Percentiles rank a stretch among this genome's conserved stretches.
These are phyloP conservation scores for Mimosa pudica DNA, from an alignment of 306 rosid genomes.

Conservation along the genomic window DNA sequence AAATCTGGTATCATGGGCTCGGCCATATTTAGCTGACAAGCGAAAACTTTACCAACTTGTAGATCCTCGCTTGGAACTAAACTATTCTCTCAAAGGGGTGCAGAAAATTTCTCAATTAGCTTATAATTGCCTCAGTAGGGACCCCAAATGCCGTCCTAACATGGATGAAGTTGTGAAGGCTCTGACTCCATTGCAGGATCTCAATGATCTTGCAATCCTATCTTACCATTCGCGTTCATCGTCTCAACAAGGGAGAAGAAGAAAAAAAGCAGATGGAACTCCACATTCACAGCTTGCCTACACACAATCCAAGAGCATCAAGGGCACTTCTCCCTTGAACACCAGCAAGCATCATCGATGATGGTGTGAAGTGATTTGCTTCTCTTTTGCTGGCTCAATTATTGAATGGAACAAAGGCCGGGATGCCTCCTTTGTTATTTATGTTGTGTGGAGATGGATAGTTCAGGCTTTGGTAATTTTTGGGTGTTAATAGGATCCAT, in stretches of 20 bases:
- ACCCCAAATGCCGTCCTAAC: conserved; percentile 80
- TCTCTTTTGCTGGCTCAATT: conserved; percentile 38
- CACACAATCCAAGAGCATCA: conserved; percentile 72
- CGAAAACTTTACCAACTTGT: conserved; percentile 72
- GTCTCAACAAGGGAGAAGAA: conserved; percentile 82
- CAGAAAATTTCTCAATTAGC: conserved; percentile 92
- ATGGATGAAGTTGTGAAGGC: conserved; percentile 93
- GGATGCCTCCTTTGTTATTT: conserved; percentile 44
- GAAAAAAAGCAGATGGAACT: conserved; percentile 75
- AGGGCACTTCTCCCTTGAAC: conserved; percentile 71
- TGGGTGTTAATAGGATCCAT: conserved; percentile 49
- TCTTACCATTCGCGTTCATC: conserved; percentile 66
- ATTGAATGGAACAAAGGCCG: conserved; percentile 46
- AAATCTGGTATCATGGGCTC: conserved; percentile 93
- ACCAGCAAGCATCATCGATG: conserved; percentile 66
- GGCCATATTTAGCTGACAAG: conserved; percentile 86
- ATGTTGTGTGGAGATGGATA: conserved; percentile 51
- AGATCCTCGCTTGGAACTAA: conserved; percentile 87
- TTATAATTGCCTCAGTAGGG: conserved; percentile 78
- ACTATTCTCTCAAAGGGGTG: conserved; percentile 82
- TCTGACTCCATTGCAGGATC: conserved; percentile 79
- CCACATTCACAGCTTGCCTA: conserved; percentile 71
- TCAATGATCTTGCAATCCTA: conserved; percentile 79
- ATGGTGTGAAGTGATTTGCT: conserved; percentile 41
- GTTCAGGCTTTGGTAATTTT: conserved; percentile 57